These are phyloP conservation scores for Ormosia semicastrata DNA, from an alignment of 306 rosid species.

Conservation along the genomic window DNA sequence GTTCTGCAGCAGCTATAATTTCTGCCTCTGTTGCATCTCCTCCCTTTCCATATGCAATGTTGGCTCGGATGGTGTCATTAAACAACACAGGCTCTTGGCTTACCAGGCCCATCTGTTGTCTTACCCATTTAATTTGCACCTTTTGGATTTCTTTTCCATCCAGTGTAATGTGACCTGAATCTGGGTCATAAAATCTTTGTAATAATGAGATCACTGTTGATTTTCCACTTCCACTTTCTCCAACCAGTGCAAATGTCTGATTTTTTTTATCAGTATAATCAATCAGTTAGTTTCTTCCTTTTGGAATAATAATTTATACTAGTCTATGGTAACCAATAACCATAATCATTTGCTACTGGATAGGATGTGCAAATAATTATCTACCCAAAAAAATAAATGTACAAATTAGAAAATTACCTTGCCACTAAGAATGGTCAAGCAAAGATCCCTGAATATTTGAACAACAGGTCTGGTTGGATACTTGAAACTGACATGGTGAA, in stretches of 20 bases:
- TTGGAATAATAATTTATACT: not conserved
- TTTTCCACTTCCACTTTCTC: slow-evolving; percentile 89
- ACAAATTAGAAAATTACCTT: slow-evolving; percentile 41
- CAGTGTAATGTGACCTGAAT: slow-evolving; percentile 61
- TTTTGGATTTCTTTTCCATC: slow-evolving; percentile 62
- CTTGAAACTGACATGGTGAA: slow-evolving; percentile 61
- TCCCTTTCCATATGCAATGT: slow-evolving; percentile 69
- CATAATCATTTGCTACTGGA: not conserved
- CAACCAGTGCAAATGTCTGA: slow-evolving; percentile 80
- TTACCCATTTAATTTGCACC: slow-evolving; percentile 68
- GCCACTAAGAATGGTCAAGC: slow-evolving; percentile 62
- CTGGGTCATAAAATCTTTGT: slow-evolving; percentile 74
- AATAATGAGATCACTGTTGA: slow-evolving; percentile 72
- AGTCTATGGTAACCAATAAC: not conserved
- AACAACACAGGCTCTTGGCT: slow-evolving; percentile 79
- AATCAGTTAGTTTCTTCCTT: slow-evolving; percentile 19
- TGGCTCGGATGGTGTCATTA: slow-evolving; percentile 75
- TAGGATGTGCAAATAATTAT: not conserved
- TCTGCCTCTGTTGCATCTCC: slow-evolving; percentile 58
- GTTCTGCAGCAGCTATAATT: slow-evolving; percentile 64
- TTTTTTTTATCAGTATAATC: not conserved
- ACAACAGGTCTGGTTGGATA: slow-evolving; percentile 68
- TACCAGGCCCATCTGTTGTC: slow-evolving; percentile 77
- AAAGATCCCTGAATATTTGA: slow-evolving; percentile 56
- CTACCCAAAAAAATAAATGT: not conserved